These are phyloP conservation scores for Asterophora lycoperdoides DNA, from an alignment of 768 basidiomycete species.

Conservation along the genomic window DNA sequence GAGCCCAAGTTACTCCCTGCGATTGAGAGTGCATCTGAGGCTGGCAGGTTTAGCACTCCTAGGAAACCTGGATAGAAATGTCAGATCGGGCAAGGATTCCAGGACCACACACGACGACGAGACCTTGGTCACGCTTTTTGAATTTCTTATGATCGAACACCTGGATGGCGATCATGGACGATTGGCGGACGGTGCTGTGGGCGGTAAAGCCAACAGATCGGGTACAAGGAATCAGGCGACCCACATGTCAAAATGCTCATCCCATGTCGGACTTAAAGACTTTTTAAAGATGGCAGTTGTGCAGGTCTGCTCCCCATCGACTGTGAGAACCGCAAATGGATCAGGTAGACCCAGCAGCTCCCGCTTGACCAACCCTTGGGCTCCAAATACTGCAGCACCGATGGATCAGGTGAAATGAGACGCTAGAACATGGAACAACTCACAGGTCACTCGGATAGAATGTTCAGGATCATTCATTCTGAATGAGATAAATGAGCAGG, in stretches of 20 bases:
- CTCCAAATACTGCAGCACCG: slow-evolving; percentile 61
- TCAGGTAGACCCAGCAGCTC: slow-evolving; percentile 81
- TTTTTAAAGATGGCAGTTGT: slow-evolving; percentile 71
- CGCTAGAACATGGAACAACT: slow-evolving; percentile 18
- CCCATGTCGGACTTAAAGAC: slow-evolving; percentile 73
- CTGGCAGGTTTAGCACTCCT: slow-evolving; percentile 53
- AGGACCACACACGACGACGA: slow-evolving; percentile 33
- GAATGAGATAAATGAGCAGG: slow-evolving; percentile 13
- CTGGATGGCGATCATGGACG: slow-evolving; percentile 77
- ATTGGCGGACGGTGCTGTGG: slow-evolving; percentile 62
- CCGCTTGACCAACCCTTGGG: slow-evolving; percentile 68
- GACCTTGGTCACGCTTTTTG: slow-evolving; percentile 79
- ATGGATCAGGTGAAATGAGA: neutral
- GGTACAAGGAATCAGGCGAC: slow-evolving; percentile 22
- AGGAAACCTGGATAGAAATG: slow-evolving; percentile 43
- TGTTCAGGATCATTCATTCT: slow-evolving; percentile 48
- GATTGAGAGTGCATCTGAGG: slow-evolving; percentile 47
- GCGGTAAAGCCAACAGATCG: slow-evolving; percentile 7
- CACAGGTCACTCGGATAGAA: slow-evolving; percentile 47
- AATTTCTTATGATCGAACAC: slow-evolving; percentile 90
- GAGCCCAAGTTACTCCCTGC: slow-evolving; percentile 43
- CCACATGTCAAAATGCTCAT: slow-evolving; percentile 82
- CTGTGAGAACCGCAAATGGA: slow-evolving; percentile 84
- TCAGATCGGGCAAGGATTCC: slow-evolving; percentile 35
- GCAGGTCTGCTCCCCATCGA: slow-evolving; percentile 79